Percentiles rank a stretch among this genome's conserved stretches.
Conservation (phyloP, 1,284 basidiomycete species). For the Coriolopsis trogii region DNA sequence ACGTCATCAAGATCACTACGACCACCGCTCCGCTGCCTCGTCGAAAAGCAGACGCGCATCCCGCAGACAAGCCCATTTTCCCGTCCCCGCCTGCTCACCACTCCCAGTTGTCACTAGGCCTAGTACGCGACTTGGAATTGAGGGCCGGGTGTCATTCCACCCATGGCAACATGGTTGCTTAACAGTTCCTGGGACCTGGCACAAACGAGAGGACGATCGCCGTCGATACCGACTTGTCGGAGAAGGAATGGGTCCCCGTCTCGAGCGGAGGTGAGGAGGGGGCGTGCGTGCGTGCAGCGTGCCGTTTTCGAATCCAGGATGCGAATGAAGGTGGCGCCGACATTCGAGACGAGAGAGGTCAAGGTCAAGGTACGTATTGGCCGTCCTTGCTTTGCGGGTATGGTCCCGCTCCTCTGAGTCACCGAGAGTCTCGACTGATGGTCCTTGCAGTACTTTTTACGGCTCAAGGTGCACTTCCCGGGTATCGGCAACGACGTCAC, state of each 20-base stretch:
- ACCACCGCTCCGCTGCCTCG: neutral
- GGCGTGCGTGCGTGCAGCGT: neutral
- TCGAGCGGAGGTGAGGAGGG: neutral
- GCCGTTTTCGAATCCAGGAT: neutral
- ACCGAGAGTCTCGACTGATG: too few relatives aligned
- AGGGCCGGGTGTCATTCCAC: too few relatives aligned
- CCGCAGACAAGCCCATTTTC: neutral
- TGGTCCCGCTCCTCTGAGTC: too few relatives aligned
- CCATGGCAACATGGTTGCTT: too few relatives aligned
- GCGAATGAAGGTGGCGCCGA: neutral
- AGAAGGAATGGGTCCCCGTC: neutral
- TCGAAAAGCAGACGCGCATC: neutral
- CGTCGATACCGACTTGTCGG: neutral
- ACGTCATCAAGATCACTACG: neutral
- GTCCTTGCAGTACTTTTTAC: neutral
- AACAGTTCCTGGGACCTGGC: too few relatives aligned
- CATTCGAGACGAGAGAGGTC: neutral
- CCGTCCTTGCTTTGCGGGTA: neutral
- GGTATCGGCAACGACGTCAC: neutral
- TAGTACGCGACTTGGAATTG: too few relatives aligned
- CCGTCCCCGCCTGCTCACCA: neutral
- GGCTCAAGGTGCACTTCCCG: neutral
- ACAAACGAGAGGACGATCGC: too few relatives aligned
- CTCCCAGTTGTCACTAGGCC: neutral
- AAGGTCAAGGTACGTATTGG: neutral